Percentiles rank a stretch among this genome's conserved stretches.
Conservation (phyloP, 2,329 filamentous ascomycete species). For the Ascosphaera apis region DNA sequence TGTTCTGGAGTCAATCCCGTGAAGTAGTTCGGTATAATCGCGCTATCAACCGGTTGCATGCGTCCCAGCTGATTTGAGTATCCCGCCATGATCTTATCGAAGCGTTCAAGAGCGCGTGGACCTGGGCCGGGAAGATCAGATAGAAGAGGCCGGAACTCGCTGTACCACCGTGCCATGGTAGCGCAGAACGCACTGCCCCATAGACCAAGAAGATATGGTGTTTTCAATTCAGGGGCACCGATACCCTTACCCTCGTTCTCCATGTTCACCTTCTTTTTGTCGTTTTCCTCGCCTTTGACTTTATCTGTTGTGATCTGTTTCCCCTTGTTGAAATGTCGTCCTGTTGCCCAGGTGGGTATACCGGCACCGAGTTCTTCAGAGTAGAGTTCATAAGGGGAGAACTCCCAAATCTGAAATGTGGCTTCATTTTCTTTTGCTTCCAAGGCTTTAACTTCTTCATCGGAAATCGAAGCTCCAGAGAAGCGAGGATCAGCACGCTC, state of each 20-base stretch:
- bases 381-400: slow-evolving; percentile 85
- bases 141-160: slow-evolving; percentile 67
- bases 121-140: slow-evolving; percentile 50
- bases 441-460: slow-evolving; percentile 23
- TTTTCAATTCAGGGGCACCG: slow-evolving; percentile 59
- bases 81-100: slow-evolving; percentile 65
- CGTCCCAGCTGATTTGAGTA: slow-evolving; percentile 69
- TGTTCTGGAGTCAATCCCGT: slow-evolving; percentile 49
- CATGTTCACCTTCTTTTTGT: too few relatives aligned
- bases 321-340: slow-evolving; percentile 57
- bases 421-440: slow-evolving; percentile 34
- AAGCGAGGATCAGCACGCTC: slow-evolving; percentile 12
- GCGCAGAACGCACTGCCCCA: slow-evolving; percentile 95
- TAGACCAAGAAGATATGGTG: slow-evolving; percentile 74
- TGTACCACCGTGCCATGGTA: slow-evolving; percentile 87
- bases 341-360: slow-evolving; percentile 86
- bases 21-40: slow-evolving; percentile 71
- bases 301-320: slow-evolving; percentile 6
- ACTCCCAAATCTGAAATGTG: slow-evolving; percentile 98
- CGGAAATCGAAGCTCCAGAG: slow-evolving; percentile 24
- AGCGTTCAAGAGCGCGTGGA: slow-evolving; percentile 15
- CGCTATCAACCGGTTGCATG: slow-evolving; percentile 85
- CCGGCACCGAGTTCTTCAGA: slow-evolving; percentile 80
- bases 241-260: slow-evolving; percentile 40
- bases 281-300: too few relatives aligned